Evolutionary conservation across 768 basidiomycete genomes (phyloP).

Genomic region (Podaxis rugospora): DNA sequence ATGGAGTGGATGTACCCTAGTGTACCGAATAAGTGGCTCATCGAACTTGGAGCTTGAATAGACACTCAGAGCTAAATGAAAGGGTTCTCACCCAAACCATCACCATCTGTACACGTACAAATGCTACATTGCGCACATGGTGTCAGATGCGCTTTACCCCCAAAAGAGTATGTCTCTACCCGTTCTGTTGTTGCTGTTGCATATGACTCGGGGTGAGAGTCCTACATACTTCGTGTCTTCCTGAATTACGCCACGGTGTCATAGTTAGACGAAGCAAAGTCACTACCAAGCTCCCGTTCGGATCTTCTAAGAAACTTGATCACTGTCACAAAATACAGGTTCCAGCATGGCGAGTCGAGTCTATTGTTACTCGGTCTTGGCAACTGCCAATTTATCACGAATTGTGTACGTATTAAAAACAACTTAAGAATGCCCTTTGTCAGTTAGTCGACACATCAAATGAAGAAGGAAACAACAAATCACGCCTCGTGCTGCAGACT

Average conservation of each 20-base stretch:
- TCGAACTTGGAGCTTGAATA: background rate
- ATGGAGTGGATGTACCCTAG: background rate
- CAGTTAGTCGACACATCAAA: background rate
- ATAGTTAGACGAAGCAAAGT: background rate
- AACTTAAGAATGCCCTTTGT: background rate
- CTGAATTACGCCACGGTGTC: background rate
- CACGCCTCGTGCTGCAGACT: background rate
- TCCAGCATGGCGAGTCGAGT: background rate
- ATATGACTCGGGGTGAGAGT: background rate
- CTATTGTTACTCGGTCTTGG: background rate
- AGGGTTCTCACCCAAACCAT: background rate
- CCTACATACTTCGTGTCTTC: background rate
- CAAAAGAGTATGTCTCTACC: background rate
- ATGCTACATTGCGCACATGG: background rate
- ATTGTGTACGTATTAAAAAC: background rate
- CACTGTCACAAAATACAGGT: background rate
- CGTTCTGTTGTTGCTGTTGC: background rate
- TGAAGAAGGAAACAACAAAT: background rate
- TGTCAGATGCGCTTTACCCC: background rate
- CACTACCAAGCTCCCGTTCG: background rate
- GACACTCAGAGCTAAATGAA: background rate
- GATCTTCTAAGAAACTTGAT: conserved; percentile 1
- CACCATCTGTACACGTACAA: conserved; percentile 1
- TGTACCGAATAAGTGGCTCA: background rate
- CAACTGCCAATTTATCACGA: background rate